Percentiles rank a stretch among this genome's conserved stretches.
phyloP scores from a whole-genome alignment of 1,284 basidiomycete genomes.

The Neotropicomus parvogracilis region DNA sequence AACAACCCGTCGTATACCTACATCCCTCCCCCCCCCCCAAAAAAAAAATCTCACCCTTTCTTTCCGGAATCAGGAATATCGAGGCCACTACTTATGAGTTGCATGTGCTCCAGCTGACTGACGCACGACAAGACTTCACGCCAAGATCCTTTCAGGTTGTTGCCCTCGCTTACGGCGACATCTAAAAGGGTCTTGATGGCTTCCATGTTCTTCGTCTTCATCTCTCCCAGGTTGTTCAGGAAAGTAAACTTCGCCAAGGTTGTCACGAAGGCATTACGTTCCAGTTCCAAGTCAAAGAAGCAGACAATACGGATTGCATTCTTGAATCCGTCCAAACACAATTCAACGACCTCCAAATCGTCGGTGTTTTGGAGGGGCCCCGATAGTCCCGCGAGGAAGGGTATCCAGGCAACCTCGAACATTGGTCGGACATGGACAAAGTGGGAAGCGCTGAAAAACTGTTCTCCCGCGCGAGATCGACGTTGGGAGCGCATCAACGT shows the following conservation, averaged over 20 bases:
- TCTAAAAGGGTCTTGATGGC: constrained; percentile 93
- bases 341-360: constrained; percentile 84
- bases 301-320: constrained; percentile 90
- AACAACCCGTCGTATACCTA: too few species aligned
- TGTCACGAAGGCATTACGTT: constrained; percentile 96
- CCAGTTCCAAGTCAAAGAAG: constrained; percentile 92
- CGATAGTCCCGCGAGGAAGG: constrained; percentile 90
- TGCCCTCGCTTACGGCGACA: constrained; percentile 90
- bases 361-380: constrained; percentile 90
- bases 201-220: constrained; percentile 98
- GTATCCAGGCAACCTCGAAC: constrained; percentile 99
- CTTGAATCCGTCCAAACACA: constrained; percentile 94
- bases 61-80: constrained; percentile 79
- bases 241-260: constrained; percentile 97
- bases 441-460: constrained; percentile 93
- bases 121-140: constrained; percentile 93
- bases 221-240: constrained; percentile 93
- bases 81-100: constrained; percentile 84
- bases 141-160: constrained; percentile 93
- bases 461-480: constrained; percentile 70
- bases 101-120: constrained; percentile 96
- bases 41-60: constrained; percentile 58
- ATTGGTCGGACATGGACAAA: constrained; percentile 94
- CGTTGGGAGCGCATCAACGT: constrained; percentile 87
- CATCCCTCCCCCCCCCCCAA: too few species aligned